A percentile compares a stretch with the other conserved stretches of the same genome.
phyloP scores from a whole-genome alignment of 1,139 yeast genomes.

The Yamadazyma oceani region DNA sequence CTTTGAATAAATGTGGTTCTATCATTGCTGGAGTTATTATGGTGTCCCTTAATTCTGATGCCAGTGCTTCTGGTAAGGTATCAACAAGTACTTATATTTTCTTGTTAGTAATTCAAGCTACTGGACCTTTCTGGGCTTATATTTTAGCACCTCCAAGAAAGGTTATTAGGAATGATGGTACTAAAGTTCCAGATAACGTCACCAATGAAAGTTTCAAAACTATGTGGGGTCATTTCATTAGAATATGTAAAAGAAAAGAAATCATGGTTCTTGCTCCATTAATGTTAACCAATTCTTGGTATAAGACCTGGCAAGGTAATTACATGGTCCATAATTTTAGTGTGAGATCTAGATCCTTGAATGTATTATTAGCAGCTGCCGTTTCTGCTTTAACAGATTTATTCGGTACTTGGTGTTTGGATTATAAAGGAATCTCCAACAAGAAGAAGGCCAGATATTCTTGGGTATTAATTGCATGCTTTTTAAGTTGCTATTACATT shows the following conservation, averaged over 20 bases:
- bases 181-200: slow-evolving; percentile 13
- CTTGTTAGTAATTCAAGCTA: slow-evolving; percentile 20
- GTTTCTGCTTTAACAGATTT: slow-evolving; percentile 16
- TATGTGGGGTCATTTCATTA: slow-evolving; percentile 10
- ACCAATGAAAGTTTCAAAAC: slow-evolving; percentile 9
- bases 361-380: slow-evolving; percentile 19
- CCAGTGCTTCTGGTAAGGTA: slow-evolving; percentile 16
- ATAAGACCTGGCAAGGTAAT: slow-evolving; percentile 21
- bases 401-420: slow-evolving; percentile 15
- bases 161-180: slow-evolving; percentile 17
- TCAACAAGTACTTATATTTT: slow-evolving; percentile 21
- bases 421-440: slow-evolving; percentile 13
- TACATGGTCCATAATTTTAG: slow-evolving; percentile 21
- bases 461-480: slow-evolving; percentile 14
- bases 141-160: slow-evolving; percentile 21
- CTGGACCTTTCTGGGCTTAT: slow-evolving; percentile 19
- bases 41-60: slow-evolving; percentile 17
- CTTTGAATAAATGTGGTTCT: slow-evolving; percentile 20
- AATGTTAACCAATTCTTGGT: slow-evolving; percentile 17
- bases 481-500: slow-evolving; percentile 16
- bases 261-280: slow-evolving; percentile 9
- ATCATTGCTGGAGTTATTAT: slow-evolving; percentile 22
- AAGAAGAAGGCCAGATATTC: slow-evolving; percentile 10
- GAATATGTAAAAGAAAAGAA: slow-evolving; percentile 12
- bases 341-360: slow-evolving; percentile 22